phyloP scores from a whole-genome alignment of 1,284 basidiomycete species.

The Sutorius eximius region DNA sequence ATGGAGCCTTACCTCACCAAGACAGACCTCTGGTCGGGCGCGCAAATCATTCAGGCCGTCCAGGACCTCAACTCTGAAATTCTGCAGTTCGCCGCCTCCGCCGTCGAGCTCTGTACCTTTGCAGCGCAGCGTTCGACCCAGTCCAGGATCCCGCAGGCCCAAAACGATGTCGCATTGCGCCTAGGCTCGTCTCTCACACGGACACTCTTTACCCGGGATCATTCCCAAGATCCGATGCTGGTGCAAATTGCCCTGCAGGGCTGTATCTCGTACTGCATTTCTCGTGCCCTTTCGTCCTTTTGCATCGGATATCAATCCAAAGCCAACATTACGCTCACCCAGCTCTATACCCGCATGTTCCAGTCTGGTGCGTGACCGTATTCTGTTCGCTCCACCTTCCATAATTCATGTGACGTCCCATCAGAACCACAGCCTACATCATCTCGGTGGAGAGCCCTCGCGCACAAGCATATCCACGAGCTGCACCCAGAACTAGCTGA shows the following conservation, averaged over 20 bases:
- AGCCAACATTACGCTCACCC: slow-evolving; percentile 61
- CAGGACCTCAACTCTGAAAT: slow-evolving; percentile 78
- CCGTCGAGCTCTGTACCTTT: slow-evolving; percentile 59
- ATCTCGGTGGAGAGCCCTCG: slow-evolving; percentile 69
- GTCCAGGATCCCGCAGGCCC: slow-evolving; percentile 43
- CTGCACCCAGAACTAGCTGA: slow-evolving; percentile 66
- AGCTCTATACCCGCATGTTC: slow-evolving; percentile 66
- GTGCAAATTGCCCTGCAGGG: slow-evolving; percentile 73
- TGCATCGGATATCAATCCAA: slow-evolving; percentile 72
- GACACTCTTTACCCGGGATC: slow-evolving; percentile 59
- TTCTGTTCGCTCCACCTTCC: slow-evolving; percentile 3
- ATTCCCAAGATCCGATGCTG: slow-evolving; percentile 70
- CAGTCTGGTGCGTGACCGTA: slow-evolving; percentile 48
- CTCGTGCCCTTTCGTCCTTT: slow-evolving; percentile 64
- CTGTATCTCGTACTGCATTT: slow-evolving; percentile 62
- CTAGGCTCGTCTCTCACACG: slow-evolving; percentile 59
- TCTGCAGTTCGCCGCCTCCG: slow-evolving; percentile 70
- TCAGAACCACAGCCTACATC: slow-evolving; percentile 73
- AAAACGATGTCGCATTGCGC: slow-evolving; percentile 59
- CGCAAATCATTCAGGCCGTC: slow-evolving; percentile 73
- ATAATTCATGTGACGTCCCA: slow-evolving; percentile 15
- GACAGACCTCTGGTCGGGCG: slow-evolving; percentile 71
- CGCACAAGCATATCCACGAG: slow-evolving; percentile 63
- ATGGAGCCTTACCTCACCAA: slow-evolving; percentile 69
- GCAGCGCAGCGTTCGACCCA: slow-evolving; percentile 37